A percentile compares a stretch with the other conserved stretches of the same genome.
Conservation (phyloP, 257 asterid species). For the Lithospermum erythrorhizon region DNA sequence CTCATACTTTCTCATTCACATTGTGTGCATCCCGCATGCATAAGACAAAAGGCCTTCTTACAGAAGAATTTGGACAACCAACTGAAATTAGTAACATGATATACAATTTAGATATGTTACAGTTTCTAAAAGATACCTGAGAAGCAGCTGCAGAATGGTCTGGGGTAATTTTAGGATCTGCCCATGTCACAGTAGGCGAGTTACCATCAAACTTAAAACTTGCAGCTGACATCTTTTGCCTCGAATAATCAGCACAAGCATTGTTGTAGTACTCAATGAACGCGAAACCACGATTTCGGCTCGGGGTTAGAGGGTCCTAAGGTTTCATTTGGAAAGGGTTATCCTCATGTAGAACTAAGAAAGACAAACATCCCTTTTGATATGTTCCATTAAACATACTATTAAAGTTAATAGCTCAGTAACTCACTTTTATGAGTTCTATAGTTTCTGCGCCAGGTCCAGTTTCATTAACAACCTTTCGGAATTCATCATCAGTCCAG, state of each 20-base stretch:
- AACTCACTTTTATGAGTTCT: conserved; percentile 76
- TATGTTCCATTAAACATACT: background rate
- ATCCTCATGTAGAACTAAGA: background rate
- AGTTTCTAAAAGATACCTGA: conserved; percentile 43
- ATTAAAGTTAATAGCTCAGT: conserved; percentile 1
- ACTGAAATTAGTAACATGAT: conserved; percentile 1
- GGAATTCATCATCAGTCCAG: conserved; percentile 72
- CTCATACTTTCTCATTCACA: too few relatives aligned
- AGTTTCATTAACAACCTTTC: conserved; percentile 52
- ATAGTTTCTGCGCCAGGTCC: conserved; percentile 91
- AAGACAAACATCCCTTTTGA: background rate
- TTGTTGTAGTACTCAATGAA: conserved; percentile 89
- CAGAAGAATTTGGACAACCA: too few relatives aligned
- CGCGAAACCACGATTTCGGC: conserved; percentile 90
- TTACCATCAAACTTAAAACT: conserved; percentile 74
- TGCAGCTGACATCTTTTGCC: conserved; percentile 55
- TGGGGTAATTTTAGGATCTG: conserved; percentile 76
- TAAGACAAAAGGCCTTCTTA: too few relatives aligned
- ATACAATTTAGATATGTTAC: conserved; percentile 1
- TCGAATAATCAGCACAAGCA: conserved; percentile 92
- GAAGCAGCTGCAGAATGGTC: conserved; percentile 75
- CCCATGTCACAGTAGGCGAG: conserved; percentile 89
- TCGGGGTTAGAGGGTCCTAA: conserved; percentile 84
- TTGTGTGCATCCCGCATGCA: too few relatives aligned
- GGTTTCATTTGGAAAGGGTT: conserved; percentile 8